Evolutionary conservation across 169 alveolate genomes (phyloP).

Genomic region (Fabrea salina): DNA sequence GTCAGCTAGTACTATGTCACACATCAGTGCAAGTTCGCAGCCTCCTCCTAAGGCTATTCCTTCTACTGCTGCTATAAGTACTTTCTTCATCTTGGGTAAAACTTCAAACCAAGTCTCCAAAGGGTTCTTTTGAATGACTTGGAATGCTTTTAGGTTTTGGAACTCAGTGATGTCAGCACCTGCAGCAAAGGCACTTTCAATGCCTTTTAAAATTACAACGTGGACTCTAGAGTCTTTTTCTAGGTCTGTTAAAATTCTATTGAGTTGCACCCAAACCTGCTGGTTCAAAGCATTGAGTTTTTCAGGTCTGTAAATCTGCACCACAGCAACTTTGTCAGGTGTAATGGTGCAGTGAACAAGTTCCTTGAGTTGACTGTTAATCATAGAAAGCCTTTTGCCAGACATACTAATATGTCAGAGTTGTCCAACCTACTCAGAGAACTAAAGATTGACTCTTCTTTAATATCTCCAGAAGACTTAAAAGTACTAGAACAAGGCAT

Average conservation of each 20-base stretch:
- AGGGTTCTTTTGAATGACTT: conserved; percentile 26
- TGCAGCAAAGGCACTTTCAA: conserved; percentile 47
- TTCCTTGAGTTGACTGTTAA: too few species aligned
- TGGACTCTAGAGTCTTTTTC: conserved; percentile 40
- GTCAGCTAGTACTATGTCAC: conserved; percentile 78
- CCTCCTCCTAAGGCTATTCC: conserved; percentile 89
- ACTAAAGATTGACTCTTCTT: background rate
- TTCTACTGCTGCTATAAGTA: conserved; percentile 81
- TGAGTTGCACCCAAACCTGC: background rate
- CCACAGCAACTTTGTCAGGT: background rate
- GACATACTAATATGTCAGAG: conserved; percentile 13
- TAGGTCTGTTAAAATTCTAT: background rate
- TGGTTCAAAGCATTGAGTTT: conserved; percentile 16
- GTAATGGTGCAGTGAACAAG: too few species aligned
- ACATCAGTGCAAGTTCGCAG: conserved; percentile 81
- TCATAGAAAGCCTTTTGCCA: too few species aligned
- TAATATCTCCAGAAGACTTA: conserved; percentile 17
- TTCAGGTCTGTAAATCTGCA: background rate
- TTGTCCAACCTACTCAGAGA: background rate
- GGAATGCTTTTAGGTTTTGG: background rate
- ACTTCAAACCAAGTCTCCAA: conserved; percentile 36
- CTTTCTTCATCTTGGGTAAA: conserved; percentile 58
- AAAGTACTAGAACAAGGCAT: conserved; percentile 19
- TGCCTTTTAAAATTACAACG: conserved; percentile 53
- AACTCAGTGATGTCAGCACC: conserved; percentile 59